Base-by-base conservation (phyloP, 179 eudicot genomes). In the Heliamphora ciliata region DNA sequence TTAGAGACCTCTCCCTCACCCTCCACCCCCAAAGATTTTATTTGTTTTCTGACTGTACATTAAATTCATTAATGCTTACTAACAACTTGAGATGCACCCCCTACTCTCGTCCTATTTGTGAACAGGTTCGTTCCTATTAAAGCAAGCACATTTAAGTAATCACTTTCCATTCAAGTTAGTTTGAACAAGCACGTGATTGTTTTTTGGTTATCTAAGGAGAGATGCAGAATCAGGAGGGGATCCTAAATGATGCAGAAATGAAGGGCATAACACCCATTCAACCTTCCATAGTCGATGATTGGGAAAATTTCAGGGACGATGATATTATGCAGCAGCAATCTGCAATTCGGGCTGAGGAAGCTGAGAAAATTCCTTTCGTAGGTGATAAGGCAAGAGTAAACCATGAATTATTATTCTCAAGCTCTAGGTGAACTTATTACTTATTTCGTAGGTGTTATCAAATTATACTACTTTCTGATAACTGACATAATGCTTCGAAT, bases 241-340 rank as follows among this genome's bases (percentile, higher is more conserved):
- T 78, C 40, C 80, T 51, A 13, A 83, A 67, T 65, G 84, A 85
- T 55, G 84, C 82, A 61, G 86, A 84, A 71, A 69, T 69, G 46
- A 88, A 84, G 48, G 63, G 81, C 59, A 58, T 77, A 73, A 75
- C 81, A 47, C 73, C 88, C 69, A 56, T 18, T 75, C 68, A 82
- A 76, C 64, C 78, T 51, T 82, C 86, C 73, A 82, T 84, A 47
- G 81, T 55, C 69, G 87, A 85, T 46, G 89, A 90, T 67, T 93
- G 98, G 98, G 88, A 82, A 79, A 88, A 86, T 81, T 83, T 81
- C 52, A 90, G 81, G 85, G 98, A 93, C 56, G 91, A 89, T 76
- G 98, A 92, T 40, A 89, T 93, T 82, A 90, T 90, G 91, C 89
- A 89, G 80, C 97, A 94, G 83, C 98, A 94, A 78, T 89, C 95